phyloP scores from a whole-genome alignment of 345 rosid species.

The Linum usitatissimum region DNA sequence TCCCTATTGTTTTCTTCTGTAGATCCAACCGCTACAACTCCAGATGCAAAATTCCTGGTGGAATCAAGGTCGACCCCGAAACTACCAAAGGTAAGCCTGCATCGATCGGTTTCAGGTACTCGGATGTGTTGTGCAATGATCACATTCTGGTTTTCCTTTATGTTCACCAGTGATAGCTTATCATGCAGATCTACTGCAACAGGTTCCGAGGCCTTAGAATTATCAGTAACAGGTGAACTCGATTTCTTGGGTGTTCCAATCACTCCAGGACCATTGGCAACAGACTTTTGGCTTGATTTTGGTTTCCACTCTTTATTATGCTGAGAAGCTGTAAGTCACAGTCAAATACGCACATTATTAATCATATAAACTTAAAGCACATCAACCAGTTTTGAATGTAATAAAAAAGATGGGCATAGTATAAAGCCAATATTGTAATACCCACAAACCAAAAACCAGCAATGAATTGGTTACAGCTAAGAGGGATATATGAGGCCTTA shows the following conservation, averaged over 20 bases:
- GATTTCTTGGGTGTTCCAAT: constrained; percentile 57
- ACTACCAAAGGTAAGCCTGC: constrained; percentile 74
- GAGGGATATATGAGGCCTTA: constrained; percentile 11
- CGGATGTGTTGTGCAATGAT: constrained; percentile 80
- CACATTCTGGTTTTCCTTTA: constrained; percentile 55
- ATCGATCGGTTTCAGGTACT: constrained; percentile 69
- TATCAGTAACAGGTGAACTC: constrained; percentile 30
- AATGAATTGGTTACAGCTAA: not conserved
- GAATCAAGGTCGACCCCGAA: constrained; percentile 53
- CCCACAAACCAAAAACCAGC: not conserved
- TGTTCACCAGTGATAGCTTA: constrained; percentile 33
- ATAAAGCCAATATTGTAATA: not conserved
- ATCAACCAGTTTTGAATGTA: not conserved
- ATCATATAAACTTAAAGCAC: too few relatives aligned
- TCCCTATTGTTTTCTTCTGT: constrained; percentile 40
- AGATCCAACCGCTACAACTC: constrained; percentile 25
- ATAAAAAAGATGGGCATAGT: constrained; percentile 1
- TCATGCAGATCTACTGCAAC: constrained; percentile 41
- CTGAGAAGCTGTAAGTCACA: constrained; percentile 34
- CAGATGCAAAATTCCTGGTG: constrained; percentile 27
- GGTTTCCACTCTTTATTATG: constrained; percentile 87
- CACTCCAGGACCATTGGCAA: constrained; percentile 38
- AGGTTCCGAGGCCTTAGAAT: constrained; percentile 35
- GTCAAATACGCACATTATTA: not conserved
- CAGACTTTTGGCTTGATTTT: constrained; percentile 53